Base-by-base conservation (phyloP, 2,329 filamentous ascomycete species). In the Fusarium subglutinans region DNA sequence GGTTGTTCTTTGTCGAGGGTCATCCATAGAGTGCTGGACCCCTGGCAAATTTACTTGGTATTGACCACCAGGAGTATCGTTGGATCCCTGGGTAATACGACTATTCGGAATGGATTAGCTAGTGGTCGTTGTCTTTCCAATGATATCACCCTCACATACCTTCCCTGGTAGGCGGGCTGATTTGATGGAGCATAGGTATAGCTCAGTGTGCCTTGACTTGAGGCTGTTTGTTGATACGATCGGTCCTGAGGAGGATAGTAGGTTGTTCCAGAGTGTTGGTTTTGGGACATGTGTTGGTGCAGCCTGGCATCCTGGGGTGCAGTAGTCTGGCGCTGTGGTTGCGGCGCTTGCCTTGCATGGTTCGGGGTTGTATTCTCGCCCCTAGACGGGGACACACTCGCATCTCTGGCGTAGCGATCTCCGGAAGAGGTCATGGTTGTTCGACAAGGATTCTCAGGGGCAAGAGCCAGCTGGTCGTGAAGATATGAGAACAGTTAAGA, bases 121-220 rank as follows among this genome's bases (percentile, higher is more conserved):
- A 40, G 47, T 12, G 28, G 18, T 5, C 6, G 43, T 18, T 20
- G 22, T 33, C 7, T 53, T 15, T 51, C 6, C 30, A 20, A 28
- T 18, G 8, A 40, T 26, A 17, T 5, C 10, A 26, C 17, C 37
- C 22, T 15, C 22, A 40, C 68, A 38, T 59, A 74, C 72, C 71
- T 74, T 17, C 72, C 72, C 41, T 72, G 72, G 26, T 75, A 15
- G 18, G 63, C 72, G 7, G 10, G 20, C 38, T 45, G 28, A 12
- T 53, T 65, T 18, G 72, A 72, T 47, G 45, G 38, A 54, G 56
- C 17, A 58, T 50, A 40, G 24, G 43, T 15, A 24, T 58, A 43
- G 20, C 17, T 15, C 30, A 33, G 47, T 14, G n/a, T 37, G 18
- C 22, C 35, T 35, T 64, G 35, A 35, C 44, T 37, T 48, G 37